Evolutionary conservation across 108 stramenopile genomes (phyloP).

Genomic region (Cyclotella choctawhatcheeana): DNA sequence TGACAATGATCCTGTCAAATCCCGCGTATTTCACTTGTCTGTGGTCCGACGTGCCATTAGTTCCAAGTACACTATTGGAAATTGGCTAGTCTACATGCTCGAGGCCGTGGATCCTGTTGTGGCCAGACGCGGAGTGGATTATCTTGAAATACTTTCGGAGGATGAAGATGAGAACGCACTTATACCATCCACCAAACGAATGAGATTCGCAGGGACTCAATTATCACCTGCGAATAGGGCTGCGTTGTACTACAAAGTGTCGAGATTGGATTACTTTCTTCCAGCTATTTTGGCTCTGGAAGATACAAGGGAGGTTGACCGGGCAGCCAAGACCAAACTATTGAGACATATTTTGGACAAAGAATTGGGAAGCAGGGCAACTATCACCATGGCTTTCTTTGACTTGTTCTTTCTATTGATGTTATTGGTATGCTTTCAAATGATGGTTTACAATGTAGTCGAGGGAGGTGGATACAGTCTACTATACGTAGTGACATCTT

Average conservation of each 20-base stretch:
- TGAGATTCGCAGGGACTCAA: conserved; percentile 51
- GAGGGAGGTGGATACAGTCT: conserved; percentile 27
- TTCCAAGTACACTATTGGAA: conserved; percentile 48
- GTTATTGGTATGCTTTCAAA: conserved; percentile 50
- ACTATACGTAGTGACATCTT: conserved; percentile 39
- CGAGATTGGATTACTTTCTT: conserved; percentile 52
- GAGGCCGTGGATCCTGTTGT: conserved; percentile 54
- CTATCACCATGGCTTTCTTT: conserved; percentile 53
- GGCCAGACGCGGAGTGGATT: conserved; percentile 50
- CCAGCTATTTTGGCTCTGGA: conserved; percentile 52
- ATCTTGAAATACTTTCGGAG: conserved; percentile 55
- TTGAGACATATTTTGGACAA: conserved; percentile 52
- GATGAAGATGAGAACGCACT: conserved; percentile 54
- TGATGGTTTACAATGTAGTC: conserved; percentile 50
- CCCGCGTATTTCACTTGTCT: conserved; percentile 38
- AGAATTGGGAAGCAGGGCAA: conserved; percentile 44
- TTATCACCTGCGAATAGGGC: conserved; percentile 35
- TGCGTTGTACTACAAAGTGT: conserved; percentile 49
- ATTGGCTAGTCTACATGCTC: conserved; percentile 63
- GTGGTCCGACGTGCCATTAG: conserved; percentile 47
- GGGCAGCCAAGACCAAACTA: conserved; percentile 48
- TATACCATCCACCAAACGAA: conserved; percentile 49
- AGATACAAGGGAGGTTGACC: conserved; percentile 49
- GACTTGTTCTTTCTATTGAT: conserved; percentile 47
- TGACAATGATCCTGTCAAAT: conserved; percentile 51